A percentile compares a stretch with the other conserved stretches of the same genome.
Evolutionary conservation across 129 eudicot species (phyloP).

Genomic region (Flaveria sonorensis): DNA sequence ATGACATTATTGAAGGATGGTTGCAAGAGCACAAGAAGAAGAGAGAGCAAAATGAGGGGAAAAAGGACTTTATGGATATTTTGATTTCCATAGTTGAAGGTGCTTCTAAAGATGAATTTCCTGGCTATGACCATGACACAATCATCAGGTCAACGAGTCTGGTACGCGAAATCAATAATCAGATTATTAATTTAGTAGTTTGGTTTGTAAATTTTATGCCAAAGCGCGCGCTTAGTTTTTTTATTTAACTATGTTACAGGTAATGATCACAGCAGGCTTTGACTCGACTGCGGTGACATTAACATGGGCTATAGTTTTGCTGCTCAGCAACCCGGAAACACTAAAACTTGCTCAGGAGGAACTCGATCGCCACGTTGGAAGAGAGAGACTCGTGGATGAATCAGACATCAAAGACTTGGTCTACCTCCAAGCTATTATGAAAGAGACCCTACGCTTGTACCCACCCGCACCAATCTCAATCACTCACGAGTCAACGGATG

Average conservation of each 20-base stretch:
- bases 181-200: no score
- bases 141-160: conserved; percentile 7
- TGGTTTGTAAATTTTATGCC: no score
- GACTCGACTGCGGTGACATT: background rate
- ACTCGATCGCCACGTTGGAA: conserved; percentile 9
- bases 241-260: background rate
- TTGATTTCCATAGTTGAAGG: conserved; percentile 18
- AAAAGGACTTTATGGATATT: background rate
- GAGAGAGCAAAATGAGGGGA: background rate
- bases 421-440: conserved; percentile 7
- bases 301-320: conserved; percentile 8
- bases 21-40: background rate
- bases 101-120: conserved; percentile 15
- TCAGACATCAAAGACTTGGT: conserved; percentile 7
- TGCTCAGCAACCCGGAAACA: background rate
- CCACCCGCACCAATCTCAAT: conserved; percentile 3
- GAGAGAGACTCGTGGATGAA: conserved; percentile 3
- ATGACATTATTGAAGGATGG: conserved; percentile 1
- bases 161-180: conserved; percentile 1
- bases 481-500: background rate
- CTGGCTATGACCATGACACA: background rate
- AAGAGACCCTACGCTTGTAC: background rate
- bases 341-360: conserved; percentile 10
- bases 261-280: background rate
- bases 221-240: no score